phyloP scores from a whole-genome alignment of 306 rosid species.

The Cucumis sativus region DNA sequence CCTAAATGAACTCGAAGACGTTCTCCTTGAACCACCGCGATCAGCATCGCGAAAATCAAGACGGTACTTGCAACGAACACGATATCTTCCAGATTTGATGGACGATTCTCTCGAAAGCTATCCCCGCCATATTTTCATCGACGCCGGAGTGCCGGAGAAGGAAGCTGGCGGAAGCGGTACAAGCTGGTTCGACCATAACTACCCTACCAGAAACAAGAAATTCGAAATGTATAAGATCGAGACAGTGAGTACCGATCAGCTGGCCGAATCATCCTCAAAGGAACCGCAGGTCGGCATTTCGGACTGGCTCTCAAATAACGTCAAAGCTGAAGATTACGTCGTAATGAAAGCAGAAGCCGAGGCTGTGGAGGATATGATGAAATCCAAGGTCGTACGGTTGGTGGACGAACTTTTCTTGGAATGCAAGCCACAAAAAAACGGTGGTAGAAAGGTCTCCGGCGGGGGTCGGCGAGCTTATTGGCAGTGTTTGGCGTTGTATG shows the following conservation, averaged over 20 bases:
- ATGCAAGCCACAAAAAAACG: slow-evolving; percentile 38
- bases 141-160: slow-evolving; percentile 42
- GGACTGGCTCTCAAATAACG: slow-evolving; percentile 52
- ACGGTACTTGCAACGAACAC: slow-evolving; percentile 34
- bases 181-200: slow-evolving; percentile 38
- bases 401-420: slow-evolving; percentile 87
- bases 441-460: slow-evolving; percentile 6
- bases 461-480: slow-evolving; percentile 53
- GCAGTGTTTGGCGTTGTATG: slow-evolving; percentile 78
- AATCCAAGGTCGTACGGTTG: slow-evolving; percentile 26
- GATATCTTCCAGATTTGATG: slow-evolving; percentile 61
- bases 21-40: slow-evolving; percentile 70
- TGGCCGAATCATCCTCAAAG: not conserved
- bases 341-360: slow-evolving; percentile 87
- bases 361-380: slow-evolving; percentile 67
- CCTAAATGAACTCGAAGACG: slow-evolving; percentile 51
- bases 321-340: slow-evolving; percentile 63
- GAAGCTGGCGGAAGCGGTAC: slow-evolving; percentile 30
- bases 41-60: slow-evolving; percentile 47
- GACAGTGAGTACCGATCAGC: slow-evolving; percentile 20
- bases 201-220: slow-evolving; percentile 54
- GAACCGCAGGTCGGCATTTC: slow-evolving; percentile 31
- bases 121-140: slow-evolving; percentile 56
- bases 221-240: slow-evolving; percentile 59
- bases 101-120: slow-evolving; percentile 56